Percentiles rank a stretch among this genome's conserved stretches.
phyloP scores from a whole-genome alignment of 805 yeast species.

The Candida odintsovae region DNA sequence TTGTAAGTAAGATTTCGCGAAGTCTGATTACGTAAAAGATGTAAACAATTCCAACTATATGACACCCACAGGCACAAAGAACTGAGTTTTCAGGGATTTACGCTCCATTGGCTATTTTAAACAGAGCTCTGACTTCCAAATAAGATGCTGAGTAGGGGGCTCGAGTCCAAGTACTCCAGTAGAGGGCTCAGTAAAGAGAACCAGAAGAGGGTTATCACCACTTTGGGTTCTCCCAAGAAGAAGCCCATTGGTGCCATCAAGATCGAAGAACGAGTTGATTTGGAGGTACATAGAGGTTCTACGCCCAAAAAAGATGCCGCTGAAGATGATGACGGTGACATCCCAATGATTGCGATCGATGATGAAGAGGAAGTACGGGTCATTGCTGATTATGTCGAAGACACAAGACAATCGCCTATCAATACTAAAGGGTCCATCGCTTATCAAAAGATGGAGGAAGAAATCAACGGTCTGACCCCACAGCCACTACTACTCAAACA shows the following conservation, averaged over 20 bases:
- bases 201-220: slow-evolving; percentile 12
- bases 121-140: background rate
- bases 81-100: background rate
- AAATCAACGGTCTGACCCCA: slow-evolving; percentile 5
- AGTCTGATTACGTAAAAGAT: background rate
- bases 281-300: background rate
- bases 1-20: too few species aligned
- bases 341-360: slow-evolving; percentile 44
- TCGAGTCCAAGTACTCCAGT: slow-evolving; percentile 22
- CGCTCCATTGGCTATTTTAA: background rate
- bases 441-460: background rate
- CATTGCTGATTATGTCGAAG: slow-evolving; percentile 36
- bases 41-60: background rate
- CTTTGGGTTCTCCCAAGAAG: slow-evolving; percentile 11
- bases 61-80: background rate
- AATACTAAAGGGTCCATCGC: background rate
- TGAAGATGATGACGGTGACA: slow-evolving; percentile 27
- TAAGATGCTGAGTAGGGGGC: slow-evolving; percentile 8
- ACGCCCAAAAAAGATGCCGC: background rate
- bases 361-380: slow-evolving; percentile 37
- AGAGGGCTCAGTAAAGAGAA: slow-evolving; percentile 16
- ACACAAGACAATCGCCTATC: slow-evolving; percentile 12
- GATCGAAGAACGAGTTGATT: slow-evolving; percentile 22
- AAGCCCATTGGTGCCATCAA: slow-evolving; percentile 22
- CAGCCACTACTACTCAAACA: slow-evolving; percentile 2